Conservation (phyloP, 805 yeast genomes). For the Wickerhamiella kazuoi region DNA sequence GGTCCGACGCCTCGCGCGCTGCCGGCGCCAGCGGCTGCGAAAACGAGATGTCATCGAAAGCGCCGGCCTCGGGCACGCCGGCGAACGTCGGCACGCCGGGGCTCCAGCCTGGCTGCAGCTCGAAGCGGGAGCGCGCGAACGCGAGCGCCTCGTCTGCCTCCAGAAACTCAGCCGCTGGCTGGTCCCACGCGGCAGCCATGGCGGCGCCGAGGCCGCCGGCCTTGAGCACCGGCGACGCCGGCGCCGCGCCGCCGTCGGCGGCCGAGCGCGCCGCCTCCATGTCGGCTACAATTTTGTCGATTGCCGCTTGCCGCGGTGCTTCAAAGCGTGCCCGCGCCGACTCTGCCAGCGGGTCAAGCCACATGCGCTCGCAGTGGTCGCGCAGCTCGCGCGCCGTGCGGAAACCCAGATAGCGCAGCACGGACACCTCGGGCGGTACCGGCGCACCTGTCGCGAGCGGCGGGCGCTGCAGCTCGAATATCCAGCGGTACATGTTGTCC, state of each 20-base stretch:
- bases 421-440: neutral
- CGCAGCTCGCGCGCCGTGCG: constrained; percentile 5
- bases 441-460: neutral
- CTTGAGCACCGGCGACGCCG: neutral
- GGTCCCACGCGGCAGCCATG: neutral
- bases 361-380: constrained; percentile 9
- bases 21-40: constrained; percentile 11
- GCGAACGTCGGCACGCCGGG: neutral
- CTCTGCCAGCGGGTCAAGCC: constrained; percentile 14
- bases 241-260: neutral
- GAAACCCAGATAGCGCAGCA: constrained; percentile 3
- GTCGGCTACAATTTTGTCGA: constrained; percentile 9
- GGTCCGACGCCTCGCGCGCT: neutral
- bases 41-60: constrained; percentile 2
- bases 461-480: constrained; percentile 4
- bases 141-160: neutral
- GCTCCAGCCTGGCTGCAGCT: neutral
- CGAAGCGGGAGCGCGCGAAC: neutral
- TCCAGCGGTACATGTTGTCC: constrained; percentile 5
- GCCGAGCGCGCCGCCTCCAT: constrained; percentile 3
- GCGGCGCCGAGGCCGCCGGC: neutral
- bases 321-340: constrained; percentile 12
- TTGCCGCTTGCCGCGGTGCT: constrained; percentile 8
- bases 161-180: neutral
- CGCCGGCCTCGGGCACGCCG: neutral